These are phyloP conservation scores for Clarireedia paspali DNA, from an alignment of 2,329 filamentous ascomycete genomes.

Conservation along the genomic window DNA sequence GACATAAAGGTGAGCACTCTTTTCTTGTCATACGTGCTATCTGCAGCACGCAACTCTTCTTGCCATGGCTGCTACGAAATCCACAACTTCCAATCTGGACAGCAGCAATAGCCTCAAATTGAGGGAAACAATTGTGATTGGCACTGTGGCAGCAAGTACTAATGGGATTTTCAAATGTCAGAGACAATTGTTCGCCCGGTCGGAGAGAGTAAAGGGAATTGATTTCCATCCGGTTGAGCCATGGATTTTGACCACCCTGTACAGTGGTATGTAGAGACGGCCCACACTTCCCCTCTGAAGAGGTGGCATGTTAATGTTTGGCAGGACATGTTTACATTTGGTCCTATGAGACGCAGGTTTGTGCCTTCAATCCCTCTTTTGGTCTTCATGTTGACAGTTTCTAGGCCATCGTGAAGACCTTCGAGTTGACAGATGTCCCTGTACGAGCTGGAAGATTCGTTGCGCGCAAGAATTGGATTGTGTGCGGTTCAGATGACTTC, in stretches of 20 bases:
- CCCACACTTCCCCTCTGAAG: constrained; percentile 13
- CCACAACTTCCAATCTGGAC: constrained; percentile 3
- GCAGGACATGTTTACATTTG: constrained; percentile 96
- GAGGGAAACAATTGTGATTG: constrained; percentile 16
- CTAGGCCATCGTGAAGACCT: constrained; percentile 89
- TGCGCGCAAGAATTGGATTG: constrained; percentile 98
- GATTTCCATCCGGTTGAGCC: constrained; percentile 96
- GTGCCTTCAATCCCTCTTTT: constrained; percentile 4
- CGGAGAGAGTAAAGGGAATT: constrained; percentile 93
- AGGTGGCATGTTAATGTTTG: constrained; percentile 23
- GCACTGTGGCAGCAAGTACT: constrained; percentile 23
- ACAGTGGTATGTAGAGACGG: constrained; percentile 62
- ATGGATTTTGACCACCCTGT: constrained; percentile 94
- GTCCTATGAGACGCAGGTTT: constrained; percentile 86
- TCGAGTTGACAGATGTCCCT: constrained; percentile 96
- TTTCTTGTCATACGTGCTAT: neutral
- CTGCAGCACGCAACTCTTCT: neutral
- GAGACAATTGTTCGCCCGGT: constrained; percentile 80
- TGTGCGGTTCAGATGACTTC: constrained; percentile 92
- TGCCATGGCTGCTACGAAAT: neutral
- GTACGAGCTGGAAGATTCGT: constrained; percentile 95
- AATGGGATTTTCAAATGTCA: constrained; percentile 37
- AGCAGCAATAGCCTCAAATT: constrained; percentile 17
- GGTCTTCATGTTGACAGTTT: constrained; percentile 11
- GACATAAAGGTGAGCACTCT: constrained; percentile 46